These are phyloP conservation scores for Casuarina equisetifolia DNA, from an alignment of 306 rosid species.

Conservation along the genomic window DNA sequence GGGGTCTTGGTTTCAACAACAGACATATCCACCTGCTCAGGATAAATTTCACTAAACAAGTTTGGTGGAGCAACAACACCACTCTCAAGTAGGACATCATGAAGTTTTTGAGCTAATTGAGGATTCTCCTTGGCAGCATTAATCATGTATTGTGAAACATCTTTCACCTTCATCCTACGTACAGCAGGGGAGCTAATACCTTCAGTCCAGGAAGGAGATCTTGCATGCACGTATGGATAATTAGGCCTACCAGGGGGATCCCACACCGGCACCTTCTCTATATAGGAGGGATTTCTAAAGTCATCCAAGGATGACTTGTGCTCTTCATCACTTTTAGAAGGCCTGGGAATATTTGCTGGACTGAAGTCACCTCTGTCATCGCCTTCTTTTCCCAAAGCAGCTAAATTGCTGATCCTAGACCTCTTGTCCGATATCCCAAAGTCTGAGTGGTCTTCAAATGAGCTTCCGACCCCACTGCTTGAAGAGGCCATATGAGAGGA, in stretches of 20 bases:
- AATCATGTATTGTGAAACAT: conserved; percentile 94
- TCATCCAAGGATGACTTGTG: conserved; percentile 31
- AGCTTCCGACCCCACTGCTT: conserved; percentile 84
- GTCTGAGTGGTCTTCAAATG: conserved; percentile 64
- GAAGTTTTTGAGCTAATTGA: conserved; percentile 85
- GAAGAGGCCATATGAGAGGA: conserved; percentile 72
- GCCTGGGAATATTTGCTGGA: conserved; percentile 19
- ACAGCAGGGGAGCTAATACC: conserved; percentile 84
- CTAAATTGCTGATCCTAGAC: conserved; percentile 46
- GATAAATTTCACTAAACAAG: conserved; percentile 74
- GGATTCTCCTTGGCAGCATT: conserved; percentile 98
- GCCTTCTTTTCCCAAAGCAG: conserved; percentile 45
- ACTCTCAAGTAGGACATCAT: conserved; percentile 87
- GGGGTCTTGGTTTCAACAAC: conserved; percentile 42
- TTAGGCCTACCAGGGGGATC: conserved; percentile 53
- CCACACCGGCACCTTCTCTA: conserved; percentile 40
- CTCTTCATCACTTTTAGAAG: conserved; percentile 42
- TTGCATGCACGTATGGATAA: conserved; percentile 55
- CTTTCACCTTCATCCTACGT: conserved; percentile 74
- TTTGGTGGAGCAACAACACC: conserved; percentile 94
- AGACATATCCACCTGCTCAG: conserved; percentile 50
- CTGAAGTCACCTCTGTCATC: conserved; percentile 37
- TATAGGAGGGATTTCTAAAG: conserved; percentile 36
- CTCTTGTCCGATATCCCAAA: conserved; percentile 46
- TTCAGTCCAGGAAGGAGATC: conserved; percentile 99